Percentiles rank a stretch among this genome's conserved stretches.
Evolutionary conservation across 345 rosid species (phyloP).

Genomic region (Trapa bicornis): DNA sequence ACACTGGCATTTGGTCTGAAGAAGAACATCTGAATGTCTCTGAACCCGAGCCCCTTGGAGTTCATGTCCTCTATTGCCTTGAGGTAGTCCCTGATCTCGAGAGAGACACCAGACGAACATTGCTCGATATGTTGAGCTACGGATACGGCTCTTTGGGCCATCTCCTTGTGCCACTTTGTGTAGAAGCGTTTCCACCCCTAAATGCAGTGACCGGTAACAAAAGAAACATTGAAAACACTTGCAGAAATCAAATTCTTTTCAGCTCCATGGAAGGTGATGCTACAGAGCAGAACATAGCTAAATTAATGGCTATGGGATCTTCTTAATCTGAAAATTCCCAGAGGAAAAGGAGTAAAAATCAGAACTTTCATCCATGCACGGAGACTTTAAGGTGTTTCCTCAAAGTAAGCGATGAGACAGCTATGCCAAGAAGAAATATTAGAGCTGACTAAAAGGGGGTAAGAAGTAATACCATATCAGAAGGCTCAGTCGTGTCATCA

Average conservation of each 20-base stretch:
- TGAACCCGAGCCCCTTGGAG: constrained; percentile 21
- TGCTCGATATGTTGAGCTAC: constrained; percentile 29
- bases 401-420: neutral
- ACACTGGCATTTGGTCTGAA: constrained; percentile 30
- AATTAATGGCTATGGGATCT: neutral
- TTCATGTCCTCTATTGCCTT: constrained; percentile 27
- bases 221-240: neutral
- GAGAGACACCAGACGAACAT: constrained; percentile 11
- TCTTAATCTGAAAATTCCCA: neutral
- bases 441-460: neutral
- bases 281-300: too few relatives aligned
- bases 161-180: constrained; percentile 23
- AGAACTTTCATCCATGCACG: neutral
- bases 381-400: neutral
- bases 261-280: too few relatives aligned
- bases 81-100: constrained; percentile 30
- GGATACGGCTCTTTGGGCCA: constrained; percentile 18
- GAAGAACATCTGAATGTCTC: constrained; percentile 38
- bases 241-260: neutral
- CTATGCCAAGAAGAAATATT: neutral
- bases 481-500: neutral
- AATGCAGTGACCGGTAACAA: neutral
- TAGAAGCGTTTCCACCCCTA: constrained; percentile 44
- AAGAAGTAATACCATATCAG: neutral
- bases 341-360: neutral